Conservation (phyloP, 495 filamentous ascomycete species). For the Aspergillus olivimuriae region DNA sequence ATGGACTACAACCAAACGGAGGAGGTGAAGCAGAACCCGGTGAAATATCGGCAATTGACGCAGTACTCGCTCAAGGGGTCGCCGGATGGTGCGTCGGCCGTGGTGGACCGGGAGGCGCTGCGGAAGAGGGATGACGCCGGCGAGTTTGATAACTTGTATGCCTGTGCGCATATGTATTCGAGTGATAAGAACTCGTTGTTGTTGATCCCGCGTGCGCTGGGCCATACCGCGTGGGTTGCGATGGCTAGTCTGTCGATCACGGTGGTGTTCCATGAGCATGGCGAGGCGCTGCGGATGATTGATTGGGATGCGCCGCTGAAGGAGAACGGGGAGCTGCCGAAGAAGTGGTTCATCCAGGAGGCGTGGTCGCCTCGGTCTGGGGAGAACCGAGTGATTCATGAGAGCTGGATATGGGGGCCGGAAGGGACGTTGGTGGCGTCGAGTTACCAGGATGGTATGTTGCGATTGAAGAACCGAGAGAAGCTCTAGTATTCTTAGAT, state of each 20-base stretch:
- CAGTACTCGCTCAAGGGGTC: conserved; percentile 49
- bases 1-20: conserved; percentile 41
- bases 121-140: conserved; percentile 22
- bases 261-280: conserved; percentile 52
- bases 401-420: conserved; percentile 59
- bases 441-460: conserved; percentile 57
- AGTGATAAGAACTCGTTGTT: conserved; percentile 64
- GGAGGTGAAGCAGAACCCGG: conserved; percentile 30
- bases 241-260: conserved; percentile 58
- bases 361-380: conserved; percentile 49
- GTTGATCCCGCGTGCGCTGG: conserved; percentile 54
- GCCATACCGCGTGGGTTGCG: conserved; percentile 43
- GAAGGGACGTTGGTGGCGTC: conserved; percentile 55
- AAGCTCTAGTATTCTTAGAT: conserved; percentile 19
- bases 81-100: conserved; percentile 15
- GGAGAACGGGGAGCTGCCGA: conserved; percentile 18
- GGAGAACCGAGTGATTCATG: conserved; percentile 52
- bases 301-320: conserved; percentile 21
- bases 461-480: conserved; percentile 19
- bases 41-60: conserved; percentile 53
- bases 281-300: conserved; percentile 34
- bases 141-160: conserved; percentile 51
- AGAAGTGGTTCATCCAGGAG: conserved; percentile 67
- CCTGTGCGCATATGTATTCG: conserved; percentile 59
- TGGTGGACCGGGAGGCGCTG: conserved; percentile 12